phyloP scores from a whole-genome alignment of 495 filamentous ascomycete genomes.

The Aspergillus kassunensis region DNA sequence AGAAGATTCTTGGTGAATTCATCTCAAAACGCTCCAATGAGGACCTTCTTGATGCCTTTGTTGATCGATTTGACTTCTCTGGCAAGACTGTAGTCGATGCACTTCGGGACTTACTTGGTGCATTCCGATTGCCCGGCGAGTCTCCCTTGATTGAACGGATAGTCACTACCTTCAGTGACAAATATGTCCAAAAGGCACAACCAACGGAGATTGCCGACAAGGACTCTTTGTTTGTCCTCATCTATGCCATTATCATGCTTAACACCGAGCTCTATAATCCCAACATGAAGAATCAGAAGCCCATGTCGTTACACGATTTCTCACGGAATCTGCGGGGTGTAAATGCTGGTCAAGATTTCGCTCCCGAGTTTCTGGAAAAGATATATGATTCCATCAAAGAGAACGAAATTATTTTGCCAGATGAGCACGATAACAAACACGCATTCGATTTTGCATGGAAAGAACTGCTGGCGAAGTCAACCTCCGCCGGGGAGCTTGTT shows the following conservation, averaged over 20 bases:
- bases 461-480: conserved; percentile 83
- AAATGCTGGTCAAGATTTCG: conserved; percentile 81
- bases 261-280: conserved; percentile 95
- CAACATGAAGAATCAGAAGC: conserved; percentile 72
- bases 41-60: conserved; percentile 72
- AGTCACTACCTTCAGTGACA: conserved; percentile 77
- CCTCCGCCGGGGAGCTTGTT: conserved; percentile 65
- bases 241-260: conserved; percentile 93
- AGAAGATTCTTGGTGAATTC: conserved; percentile 86
- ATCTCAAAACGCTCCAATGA: conserved; percentile 87
- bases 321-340: conserved; percentile 83
- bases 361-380: conserved; percentile 74
- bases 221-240: conserved; percentile 86
- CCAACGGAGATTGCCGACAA: conserved; percentile 78
- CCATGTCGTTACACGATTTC: conserved; percentile 81
- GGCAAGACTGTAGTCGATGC: conserved; percentile 88
- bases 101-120: conserved; percentile 76
- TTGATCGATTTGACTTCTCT: conserved; percentile 80
- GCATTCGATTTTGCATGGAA: conserved; percentile 98
- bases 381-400: conserved; percentile 90
- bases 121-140: conserved; percentile 95
- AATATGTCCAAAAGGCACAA: conserved; percentile 70
- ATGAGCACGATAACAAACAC: conserved; percentile 94
- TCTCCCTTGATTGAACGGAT: conserved; percentile 91
- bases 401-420: conserved; percentile 93